phyloP scores from a whole-genome alignment of 1,284 basidiomycete species.

The Irpex lacteus region DNA sequence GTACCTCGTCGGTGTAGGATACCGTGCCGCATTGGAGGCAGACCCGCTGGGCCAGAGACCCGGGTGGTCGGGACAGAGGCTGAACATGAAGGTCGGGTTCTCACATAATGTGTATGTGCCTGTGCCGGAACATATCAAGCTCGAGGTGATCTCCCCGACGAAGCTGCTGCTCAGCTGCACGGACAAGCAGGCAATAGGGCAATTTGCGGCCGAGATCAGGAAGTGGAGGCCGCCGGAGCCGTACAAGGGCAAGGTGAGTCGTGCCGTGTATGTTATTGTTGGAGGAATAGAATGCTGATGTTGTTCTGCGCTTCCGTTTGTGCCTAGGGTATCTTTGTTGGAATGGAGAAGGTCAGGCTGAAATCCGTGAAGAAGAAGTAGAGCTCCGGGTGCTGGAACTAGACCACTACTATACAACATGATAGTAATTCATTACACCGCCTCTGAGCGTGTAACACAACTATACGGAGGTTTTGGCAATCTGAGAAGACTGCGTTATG shows the following conservation, averaged over 20 bases:
- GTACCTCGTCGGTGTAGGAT: conserved; percentile 94
- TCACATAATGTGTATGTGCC: conserved; percentile 86
- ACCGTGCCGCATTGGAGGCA: conserved; percentile 84
- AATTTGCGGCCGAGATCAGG: conserved; percentile 87
- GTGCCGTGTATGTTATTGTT: conserved; percentile 7
- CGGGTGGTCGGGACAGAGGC: conserved; percentile 57
- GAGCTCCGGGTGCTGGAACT: conserved; percentile 15
- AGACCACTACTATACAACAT: not conserved
- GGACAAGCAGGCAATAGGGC: conserved; percentile 77
- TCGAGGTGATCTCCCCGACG: conserved; percentile 67
- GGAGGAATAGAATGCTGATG: not conserved
- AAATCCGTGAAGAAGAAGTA: conserved; percentile 97
- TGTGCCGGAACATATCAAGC: conserved; percentile 78
- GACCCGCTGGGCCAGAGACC: conserved; percentile 69
- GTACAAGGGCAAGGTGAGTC: conserved; percentile 91
- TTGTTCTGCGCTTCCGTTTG: conserved; percentile 6
- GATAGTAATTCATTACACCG: conserved; percentile 1
- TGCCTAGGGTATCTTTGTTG: conserved; percentile 85
- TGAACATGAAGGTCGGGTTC: conserved; percentile 91
- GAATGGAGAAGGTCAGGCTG: conserved; percentile 84
- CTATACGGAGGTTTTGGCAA: not conserved
- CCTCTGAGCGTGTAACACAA: not conserved
- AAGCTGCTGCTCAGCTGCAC: conserved; percentile 69
- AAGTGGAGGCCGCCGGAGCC: conserved; percentile 90
- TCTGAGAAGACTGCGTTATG: not conserved